A percentile compares a stretch with the other conserved stretches of the same genome.
These are phyloP conservation scores for Hibiscus tridactylites DNA, from an alignment of 345 rosid species.

Conservation along the genomic window DNA sequence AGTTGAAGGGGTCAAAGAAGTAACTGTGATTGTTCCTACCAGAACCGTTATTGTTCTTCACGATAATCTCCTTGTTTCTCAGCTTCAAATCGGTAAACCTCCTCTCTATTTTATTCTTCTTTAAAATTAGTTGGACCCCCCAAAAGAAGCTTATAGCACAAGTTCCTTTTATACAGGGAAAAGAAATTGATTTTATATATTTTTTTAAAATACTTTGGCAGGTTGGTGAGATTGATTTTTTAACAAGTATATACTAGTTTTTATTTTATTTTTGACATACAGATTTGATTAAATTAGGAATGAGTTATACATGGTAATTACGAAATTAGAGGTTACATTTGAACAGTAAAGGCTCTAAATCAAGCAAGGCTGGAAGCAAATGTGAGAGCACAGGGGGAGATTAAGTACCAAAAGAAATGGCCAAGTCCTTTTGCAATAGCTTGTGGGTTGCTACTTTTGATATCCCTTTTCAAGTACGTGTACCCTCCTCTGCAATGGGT, in stretches of 20 bases:
- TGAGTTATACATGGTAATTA: not conserved
- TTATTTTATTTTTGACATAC: too few relatives aligned
- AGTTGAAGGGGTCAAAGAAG: slow-evolving; percentile 57
- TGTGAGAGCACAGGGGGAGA: slow-evolving; percentile 51
- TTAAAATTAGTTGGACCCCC: not conserved
- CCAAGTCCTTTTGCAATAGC: slow-evolving; percentile 70
- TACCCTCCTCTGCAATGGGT: slow-evolving; percentile 64
- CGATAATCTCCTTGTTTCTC: slow-evolving; percentile 53
- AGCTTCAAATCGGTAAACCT: slow-evolving; percentile 63
- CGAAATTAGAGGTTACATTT: not conserved
- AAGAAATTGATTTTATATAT: not conserved
- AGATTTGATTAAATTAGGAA: too few relatives aligned
- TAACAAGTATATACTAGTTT: too few relatives aligned
- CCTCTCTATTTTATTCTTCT: not conserved
- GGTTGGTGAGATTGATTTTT: too few relatives aligned
- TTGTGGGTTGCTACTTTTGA: slow-evolving; percentile 44
- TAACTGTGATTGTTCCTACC: slow-evolving; percentile 62
- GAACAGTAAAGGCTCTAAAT: slow-evolving; percentile 71
- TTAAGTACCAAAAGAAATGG: slow-evolving; percentile 55
- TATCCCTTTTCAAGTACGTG: slow-evolving; percentile 51
- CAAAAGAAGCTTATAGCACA: not conserved
- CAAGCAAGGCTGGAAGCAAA: slow-evolving; percentile 79
- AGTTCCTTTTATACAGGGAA: not conserved
- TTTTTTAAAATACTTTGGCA: too few relatives aligned
- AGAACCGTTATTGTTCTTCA: slow-evolving; percentile 87